phyloP scores from a whole-genome alignment of 2,329 filamentous ascomycete species.

The Bipolaris sorokiniana region DNA sequence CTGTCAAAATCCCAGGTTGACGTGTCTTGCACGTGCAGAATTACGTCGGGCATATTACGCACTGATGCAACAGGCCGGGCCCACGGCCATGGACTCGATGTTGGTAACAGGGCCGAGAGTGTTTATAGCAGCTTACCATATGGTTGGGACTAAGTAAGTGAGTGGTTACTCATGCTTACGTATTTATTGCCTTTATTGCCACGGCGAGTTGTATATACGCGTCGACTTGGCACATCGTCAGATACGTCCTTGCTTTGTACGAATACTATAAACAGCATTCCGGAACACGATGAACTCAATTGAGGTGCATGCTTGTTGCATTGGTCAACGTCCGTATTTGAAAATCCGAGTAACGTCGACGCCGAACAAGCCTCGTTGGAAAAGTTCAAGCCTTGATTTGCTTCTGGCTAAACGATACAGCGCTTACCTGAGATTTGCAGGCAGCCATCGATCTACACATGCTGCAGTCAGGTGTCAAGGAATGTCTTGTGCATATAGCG shows the following conservation, averaged over 20 bases:
- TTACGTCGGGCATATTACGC: background rate
- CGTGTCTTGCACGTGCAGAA: background rate
- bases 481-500: conserved; percentile 19
- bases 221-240: background rate
- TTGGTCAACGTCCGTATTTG: background rate
- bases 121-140: background rate
- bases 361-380: background rate
- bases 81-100: background rate
- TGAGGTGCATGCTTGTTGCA: background rate
- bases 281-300: background rate
- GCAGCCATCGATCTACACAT: conserved; percentile 5
- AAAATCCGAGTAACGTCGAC: background rate
- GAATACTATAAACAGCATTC: background rate
- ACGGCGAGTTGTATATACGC: background rate
- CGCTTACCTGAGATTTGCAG: background rate
- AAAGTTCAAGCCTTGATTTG: background rate
- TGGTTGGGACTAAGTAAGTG: background rate
- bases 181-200: background rate
- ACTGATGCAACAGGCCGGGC: background rate
- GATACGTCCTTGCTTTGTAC: background rate
- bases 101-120: background rate
- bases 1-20: background rate
- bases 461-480: conserved; percentile 11
- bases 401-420: background rate
- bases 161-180: background rate